Conservation (phyloP, 2,329 filamentous ascomycete genomes). For the Rhynchosporium secalis region DNA sequence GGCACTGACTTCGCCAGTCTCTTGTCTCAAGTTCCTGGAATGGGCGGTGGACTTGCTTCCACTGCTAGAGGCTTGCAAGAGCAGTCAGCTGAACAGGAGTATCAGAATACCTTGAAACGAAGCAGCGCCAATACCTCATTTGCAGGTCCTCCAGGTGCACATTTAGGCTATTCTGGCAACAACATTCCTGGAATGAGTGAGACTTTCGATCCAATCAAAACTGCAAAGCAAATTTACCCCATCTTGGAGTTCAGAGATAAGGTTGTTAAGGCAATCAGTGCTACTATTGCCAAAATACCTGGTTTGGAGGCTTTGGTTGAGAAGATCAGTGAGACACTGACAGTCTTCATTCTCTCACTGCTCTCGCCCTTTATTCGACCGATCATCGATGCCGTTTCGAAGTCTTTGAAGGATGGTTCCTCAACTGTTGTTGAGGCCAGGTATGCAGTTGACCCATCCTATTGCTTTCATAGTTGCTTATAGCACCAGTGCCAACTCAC, state of each 20-base stretch:
- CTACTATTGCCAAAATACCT: constrained; percentile 86
- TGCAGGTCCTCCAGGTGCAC: constrained; percentile 39
- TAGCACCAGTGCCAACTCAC: constrained; percentile 58
- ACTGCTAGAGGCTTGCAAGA: constrained; percentile 65
- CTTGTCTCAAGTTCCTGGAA: constrained; percentile 71
- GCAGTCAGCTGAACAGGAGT: constrained; percentile 62
- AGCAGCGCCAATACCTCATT: constrained; percentile 37
- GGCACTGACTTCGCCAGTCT: constrained; percentile 68
- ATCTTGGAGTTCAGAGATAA: constrained; percentile 93
- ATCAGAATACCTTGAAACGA: constrained; percentile 50
- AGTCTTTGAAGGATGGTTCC: constrained; percentile 82
- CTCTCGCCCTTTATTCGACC: constrained; percentile 90
- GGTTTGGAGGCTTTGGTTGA: constrained; percentile 89
- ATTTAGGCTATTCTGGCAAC: constrained; percentile 42
- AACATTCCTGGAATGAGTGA: constrained; percentile 72
- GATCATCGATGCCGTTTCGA: constrained; percentile 83
- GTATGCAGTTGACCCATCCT: constrained; percentile 14
- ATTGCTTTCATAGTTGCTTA: constrained; percentile 2
- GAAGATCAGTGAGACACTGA: constrained; percentile 89
- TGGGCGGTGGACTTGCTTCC: constrained; percentile 63
- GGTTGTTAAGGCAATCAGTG: constrained; percentile 83
- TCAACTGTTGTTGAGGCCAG: constrained; percentile 66
- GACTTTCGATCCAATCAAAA: constrained; percentile 76
- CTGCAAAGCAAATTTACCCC: constrained; percentile 82
- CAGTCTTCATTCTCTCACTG: constrained; percentile 86